phyloP scores from a whole-genome alignment of 768 basidiomycete species.

The Rickenella mellea region DNA sequence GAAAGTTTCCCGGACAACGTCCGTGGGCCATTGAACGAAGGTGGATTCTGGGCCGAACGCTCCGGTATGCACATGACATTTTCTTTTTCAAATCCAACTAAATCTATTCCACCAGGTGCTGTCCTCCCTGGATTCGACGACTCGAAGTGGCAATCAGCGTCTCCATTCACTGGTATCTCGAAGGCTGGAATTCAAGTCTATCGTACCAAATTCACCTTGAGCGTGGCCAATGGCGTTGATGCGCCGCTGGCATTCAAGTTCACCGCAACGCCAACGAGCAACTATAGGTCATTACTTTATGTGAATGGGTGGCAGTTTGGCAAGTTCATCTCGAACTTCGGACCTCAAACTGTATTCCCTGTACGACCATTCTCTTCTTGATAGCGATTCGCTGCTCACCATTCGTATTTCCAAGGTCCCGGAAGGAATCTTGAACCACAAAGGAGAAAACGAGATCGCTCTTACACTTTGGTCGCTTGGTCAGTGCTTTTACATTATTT shows the following conservation, averaged over 20 bases:
- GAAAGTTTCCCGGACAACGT: slow-evolving; percentile 20
- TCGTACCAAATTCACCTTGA: slow-evolving; percentile 18
- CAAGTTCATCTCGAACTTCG: slow-evolving; percentile 12
- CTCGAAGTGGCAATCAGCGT: background rate
- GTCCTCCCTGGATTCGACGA: slow-evolving; percentile 19
- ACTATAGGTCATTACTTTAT: slow-evolving; percentile 14
- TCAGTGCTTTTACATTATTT: background rate
- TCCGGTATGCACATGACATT: slow-evolving; percentile 6
- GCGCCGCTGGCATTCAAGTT: slow-evolving; percentile 16
- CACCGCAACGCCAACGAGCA: slow-evolving; percentile 10
- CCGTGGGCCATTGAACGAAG: slow-evolving; percentile 21
- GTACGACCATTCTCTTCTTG: slow-evolving; percentile 1
- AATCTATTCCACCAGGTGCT: slow-evolving; percentile 8
- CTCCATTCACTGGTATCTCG: slow-evolving; percentile 10
- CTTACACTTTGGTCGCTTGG: slow-evolving; percentile 17
- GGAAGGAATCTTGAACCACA: slow-evolving; percentile 18
- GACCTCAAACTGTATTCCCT: slow-evolving; percentile 11
- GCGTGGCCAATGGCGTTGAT: slow-evolving; percentile 14
- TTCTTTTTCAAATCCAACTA: background rate
- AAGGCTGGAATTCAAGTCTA: slow-evolving; percentile 16
- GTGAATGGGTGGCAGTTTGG: slow-evolving; percentile 25
- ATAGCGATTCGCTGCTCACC: background rate
- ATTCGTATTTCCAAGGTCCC: slow-evolving; percentile 15
- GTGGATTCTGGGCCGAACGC: slow-evolving; percentile 19
- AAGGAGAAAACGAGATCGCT: slow-evolving; percentile 15